Evolutionary conservation across 768 basidiomycete species (phyloP), one percentile per base, ranked within the genome.

Genomic region (Galerina sulciceps): DNA sequence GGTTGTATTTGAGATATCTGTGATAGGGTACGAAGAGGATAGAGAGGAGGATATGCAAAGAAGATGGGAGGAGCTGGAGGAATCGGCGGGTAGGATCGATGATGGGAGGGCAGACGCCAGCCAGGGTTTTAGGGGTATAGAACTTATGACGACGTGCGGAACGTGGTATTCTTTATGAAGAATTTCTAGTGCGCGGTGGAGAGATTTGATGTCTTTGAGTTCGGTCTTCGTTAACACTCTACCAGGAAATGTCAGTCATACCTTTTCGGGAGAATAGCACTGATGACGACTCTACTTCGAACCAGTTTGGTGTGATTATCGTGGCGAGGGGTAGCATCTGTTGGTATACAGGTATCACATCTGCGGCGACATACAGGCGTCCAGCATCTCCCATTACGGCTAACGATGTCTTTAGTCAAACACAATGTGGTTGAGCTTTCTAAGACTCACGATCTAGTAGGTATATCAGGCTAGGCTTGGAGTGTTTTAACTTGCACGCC

Each of bases 231-330:
- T 94, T 15, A 99, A 79, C 2, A 88, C 78, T 75, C 95, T 98
- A 61, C 57, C 20, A 51, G 31, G 37, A 17, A 31, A 23, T 56
- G 41, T 57, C 18, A 41, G 40, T 10, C 35, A 51, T 10, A 65
- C 85, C 14, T 37, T 31, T 47, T 26, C 18, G 36, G 41, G 31
- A 5, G 41, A 35, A 10, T 34, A 50, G 13, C 53, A 17, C 38
- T 54, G 20, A 44, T 41, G 13, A 73, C 88, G 72, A 96, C 94
- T 99, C 96, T 60, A 90, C 91, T 78, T 99, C 97, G 66, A 95
- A 99, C 86, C 95, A 97, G 69, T 99, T 99, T 0, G 97, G 97
- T 0, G 97, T 94, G 63, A 98, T 98, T 47, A 98, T 87, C 0
- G 92, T 92, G 2, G 97, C 90, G n/a, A 87, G 75, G n/a, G 86